Evolutionary conservation across 192 early-diverging fungal genomes (phyloP).

Genomic region (Geranomyces michiganensis): DNA sequence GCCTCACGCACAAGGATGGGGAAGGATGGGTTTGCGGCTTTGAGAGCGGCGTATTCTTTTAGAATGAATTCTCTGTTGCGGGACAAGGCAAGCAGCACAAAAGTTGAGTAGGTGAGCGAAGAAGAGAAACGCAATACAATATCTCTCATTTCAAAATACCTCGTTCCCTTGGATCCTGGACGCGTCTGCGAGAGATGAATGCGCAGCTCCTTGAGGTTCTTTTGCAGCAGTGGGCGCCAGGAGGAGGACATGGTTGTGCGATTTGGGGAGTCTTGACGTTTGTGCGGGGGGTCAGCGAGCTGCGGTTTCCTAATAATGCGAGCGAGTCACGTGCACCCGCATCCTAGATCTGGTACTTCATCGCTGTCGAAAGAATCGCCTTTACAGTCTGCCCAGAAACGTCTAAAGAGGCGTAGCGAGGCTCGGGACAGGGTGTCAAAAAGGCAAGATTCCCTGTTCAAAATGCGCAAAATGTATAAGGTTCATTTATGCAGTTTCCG

Average conservation of each 20-base stretch:
- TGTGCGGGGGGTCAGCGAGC: background rate
- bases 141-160: slow-evolving; percentile 46
- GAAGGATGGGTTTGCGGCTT: slow-evolving; percentile 82
- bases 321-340: no score
- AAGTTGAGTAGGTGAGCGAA: background rate
- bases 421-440: no score
- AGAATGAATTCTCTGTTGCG: slow-evolving; percentile 76
- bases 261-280: background rate
- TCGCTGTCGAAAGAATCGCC: no score
- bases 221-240: slow-evolving; percentile 35
- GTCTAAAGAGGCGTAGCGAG: no score
- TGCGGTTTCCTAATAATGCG: no score
- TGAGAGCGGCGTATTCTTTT: slow-evolving; percentile 78
- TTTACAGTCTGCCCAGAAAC: no score
- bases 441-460: no score
- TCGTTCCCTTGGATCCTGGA: slow-evolving; percentile 74
- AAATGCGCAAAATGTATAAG: no score
- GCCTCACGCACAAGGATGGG: slow-evolving; percentile 93
- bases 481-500: no score
- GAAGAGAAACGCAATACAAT: background rate
- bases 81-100: slow-evolving; percentile 20
- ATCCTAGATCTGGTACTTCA: no score
- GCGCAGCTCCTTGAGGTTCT: slow-evolving; percentile 80
- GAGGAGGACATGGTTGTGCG: slow-evolving; percentile 18
- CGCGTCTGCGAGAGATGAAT: slow-evolving; percentile 86